phyloP scores from a whole-genome alignment of 352 stramenopile genomes.

The Phytophthora palmivora region DNA sequence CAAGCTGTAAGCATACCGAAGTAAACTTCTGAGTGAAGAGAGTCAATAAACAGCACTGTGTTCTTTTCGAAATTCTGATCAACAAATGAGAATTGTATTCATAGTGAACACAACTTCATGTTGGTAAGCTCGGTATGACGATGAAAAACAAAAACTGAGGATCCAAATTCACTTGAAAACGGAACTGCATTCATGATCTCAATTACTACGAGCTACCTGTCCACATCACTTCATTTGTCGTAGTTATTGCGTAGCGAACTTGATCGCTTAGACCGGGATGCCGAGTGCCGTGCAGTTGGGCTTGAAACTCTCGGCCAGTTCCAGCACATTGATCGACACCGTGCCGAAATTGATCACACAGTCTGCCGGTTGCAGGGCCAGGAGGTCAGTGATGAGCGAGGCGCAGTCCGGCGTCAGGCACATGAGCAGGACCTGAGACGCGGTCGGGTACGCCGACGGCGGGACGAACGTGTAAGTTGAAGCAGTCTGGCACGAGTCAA shows the following conservation, averaged over 20 bases:
- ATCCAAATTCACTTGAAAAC: conserved; percentile 19
- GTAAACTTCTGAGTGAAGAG: too few relatives aligned
- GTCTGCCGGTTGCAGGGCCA: conserved; percentile 44
- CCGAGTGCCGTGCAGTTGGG: conserved; percentile 46
- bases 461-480: conserved; percentile 48
- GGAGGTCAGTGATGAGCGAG: conserved; percentile 40
- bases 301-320: conserved; percentile 48
- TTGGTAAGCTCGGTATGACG: too few relatives aligned
- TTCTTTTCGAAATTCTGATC: too few relatives aligned
- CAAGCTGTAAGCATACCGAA: conserved; percentile 16
- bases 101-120: too few relatives aligned
- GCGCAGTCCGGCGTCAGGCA: conserved; percentile 43
- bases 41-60: neutral
- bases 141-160: too few relatives aligned
- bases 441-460: conserved; percentile 39
- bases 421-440: conserved; percentile 42
- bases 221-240: conserved; percentile 4
- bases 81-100: too few relatives aligned
- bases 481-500: conserved; percentile 31
- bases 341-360: conserved; percentile 52
- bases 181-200: conserved; percentile 19
- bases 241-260: conserved; percentile 17
- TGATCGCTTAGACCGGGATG: conserved; percentile 26
- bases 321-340: conserved; percentile 53
- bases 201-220: conserved; percentile 25